Conservation (phyloP, 768 basidiomycete species). For the Lactarius evosmus region DNA sequence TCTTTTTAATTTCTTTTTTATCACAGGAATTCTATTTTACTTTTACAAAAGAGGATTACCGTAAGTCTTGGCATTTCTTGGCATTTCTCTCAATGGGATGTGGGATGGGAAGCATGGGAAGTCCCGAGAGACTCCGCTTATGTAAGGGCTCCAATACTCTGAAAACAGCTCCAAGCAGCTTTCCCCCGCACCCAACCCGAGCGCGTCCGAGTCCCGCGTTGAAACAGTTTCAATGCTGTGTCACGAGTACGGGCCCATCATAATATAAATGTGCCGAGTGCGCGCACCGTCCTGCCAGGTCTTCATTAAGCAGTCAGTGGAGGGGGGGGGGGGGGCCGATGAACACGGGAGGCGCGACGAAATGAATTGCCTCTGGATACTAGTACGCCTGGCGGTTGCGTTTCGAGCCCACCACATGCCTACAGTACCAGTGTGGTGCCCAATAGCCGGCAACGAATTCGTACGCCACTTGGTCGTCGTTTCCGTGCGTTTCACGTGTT, state of each 20-base stretch:
- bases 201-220: slow-evolving; percentile 94
- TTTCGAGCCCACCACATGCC: slow-evolving; percentile 46
- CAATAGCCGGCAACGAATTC: slow-evolving; percentile 80
- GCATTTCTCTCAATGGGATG: too few relatives aligned
- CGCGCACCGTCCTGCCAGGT: slow-evolving; percentile 60
- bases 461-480: too few relatives aligned
- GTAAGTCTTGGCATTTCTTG: too few relatives aligned
- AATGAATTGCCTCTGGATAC: slow-evolving; percentile 84
- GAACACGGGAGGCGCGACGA: slow-evolving; percentile 91
- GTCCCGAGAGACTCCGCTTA: too few relatives aligned
- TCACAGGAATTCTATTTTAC: too few relatives aligned
- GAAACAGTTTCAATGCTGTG: slow-evolving; percentile 90
- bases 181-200: too few relatives aligned
- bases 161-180: too few relatives aligned
- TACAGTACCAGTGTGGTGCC: slow-evolving; percentile 68
- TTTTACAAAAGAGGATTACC: too few relatives aligned
- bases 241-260: slow-evolving; percentile 91
- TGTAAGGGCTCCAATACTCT: too few relatives aligned
- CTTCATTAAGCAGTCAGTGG: slow-evolving; percentile 50
- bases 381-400: slow-evolving; percentile 65
- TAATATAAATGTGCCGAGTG: slow-evolving; percentile 91
- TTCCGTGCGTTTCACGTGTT: too few relatives aligned
- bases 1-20: too few relatives aligned
- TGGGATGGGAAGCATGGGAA: too few relatives aligned
- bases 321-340: slow-evolving; percentile 70